Evolutionary conservation across 2,329 filamentous ascomycete genomes (phyloP).

Genomic region (Paramyrothecium sp.): DNA sequence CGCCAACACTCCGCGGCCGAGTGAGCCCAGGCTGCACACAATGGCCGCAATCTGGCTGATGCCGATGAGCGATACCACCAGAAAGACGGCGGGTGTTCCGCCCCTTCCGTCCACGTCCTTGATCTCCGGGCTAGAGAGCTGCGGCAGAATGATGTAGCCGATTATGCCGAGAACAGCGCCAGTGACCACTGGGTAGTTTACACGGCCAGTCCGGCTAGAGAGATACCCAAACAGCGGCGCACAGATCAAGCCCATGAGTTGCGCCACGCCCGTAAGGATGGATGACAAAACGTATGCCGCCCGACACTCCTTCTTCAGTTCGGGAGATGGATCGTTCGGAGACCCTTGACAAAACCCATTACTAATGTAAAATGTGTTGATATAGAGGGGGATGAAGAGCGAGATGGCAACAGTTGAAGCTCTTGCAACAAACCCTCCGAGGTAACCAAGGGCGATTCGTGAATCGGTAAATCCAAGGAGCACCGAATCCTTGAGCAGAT

Average conservation of each 20-base stretch:
- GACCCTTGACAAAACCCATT: constrained; percentile 75
- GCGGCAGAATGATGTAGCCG: constrained; percentile 75
- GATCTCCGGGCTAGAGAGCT: constrained; percentile 74
- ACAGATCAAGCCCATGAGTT: constrained; percentile 79
- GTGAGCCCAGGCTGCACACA: constrained; percentile 87
- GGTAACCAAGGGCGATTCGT: constrained; percentile 81
- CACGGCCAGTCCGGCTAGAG: constrained; percentile 63
- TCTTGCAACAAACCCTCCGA: constrained; percentile 91
- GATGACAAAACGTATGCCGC: constrained; percentile 86
- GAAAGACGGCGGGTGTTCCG: constrained; percentile 67
- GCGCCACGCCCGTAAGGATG: constrained; percentile 83
- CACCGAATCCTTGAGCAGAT: constrained; percentile 62
- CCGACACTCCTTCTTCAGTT: constrained; percentile 82
- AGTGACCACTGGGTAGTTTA: constrained; percentile 72
- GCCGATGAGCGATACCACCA: constrained; percentile 78
- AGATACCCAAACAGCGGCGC: constrained; percentile 87
- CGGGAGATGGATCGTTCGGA: constrained; percentile 62
- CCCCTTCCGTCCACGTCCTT: constrained; percentile 62
- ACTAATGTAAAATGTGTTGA: constrained; percentile 85
- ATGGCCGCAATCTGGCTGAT: constrained; percentile 96
- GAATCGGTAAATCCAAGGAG: constrained; percentile 71
- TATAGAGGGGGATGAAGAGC: constrained; percentile 87
- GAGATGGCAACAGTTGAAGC: constrained; percentile 95
- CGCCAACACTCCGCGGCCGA: constrained; percentile 75
- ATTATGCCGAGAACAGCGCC: constrained; percentile 72